These are phyloP conservation scores for Aureobasidium vineae DNA, from an alignment of 2,329 filamentous ascomycete genomes.

Conservation along the genomic window DNA sequence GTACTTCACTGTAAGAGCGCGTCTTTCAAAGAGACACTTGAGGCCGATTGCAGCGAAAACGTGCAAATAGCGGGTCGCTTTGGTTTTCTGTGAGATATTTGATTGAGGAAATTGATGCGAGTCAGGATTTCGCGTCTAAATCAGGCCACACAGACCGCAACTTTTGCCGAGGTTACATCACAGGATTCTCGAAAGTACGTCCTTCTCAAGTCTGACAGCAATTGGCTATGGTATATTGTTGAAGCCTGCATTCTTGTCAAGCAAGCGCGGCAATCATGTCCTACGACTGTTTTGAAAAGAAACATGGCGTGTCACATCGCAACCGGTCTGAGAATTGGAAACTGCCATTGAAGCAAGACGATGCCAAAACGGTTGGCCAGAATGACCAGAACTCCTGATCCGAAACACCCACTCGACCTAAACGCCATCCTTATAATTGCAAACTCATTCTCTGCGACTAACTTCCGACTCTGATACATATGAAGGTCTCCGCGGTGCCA, in stretches of 20 bases:
- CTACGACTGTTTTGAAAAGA: neutral
- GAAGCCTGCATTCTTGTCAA: neutral
- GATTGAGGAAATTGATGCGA: constrained; percentile 25
- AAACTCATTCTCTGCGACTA: constrained; percentile 11
- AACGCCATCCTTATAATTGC: neutral
- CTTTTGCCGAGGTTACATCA: constrained; percentile 21
- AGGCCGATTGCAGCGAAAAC: neutral
- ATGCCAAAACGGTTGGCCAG: constrained; percentile 1
- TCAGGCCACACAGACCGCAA: constrained; percentile 21
- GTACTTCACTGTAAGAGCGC: neutral
- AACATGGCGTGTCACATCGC: neutral
- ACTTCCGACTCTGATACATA: constrained; percentile 18
- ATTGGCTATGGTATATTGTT: neutral
- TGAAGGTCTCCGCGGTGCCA: constrained; percentile 14
- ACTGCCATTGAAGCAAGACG: neutral
- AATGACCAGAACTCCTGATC: constrained; percentile 2
- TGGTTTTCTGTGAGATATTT: constrained; percentile 16
- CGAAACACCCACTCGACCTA: neutral
- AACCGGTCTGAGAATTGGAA: neutral
- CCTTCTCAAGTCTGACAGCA: neutral
- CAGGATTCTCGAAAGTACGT: neutral
- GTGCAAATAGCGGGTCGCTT: neutral
- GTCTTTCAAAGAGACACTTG: neutral
- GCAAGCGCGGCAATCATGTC: neutral
- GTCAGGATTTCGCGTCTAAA: constrained; percentile 17